Percentiles rank a stretch among this genome's conserved stretches.
Conservation (phyloP, 1,139 yeast genomes). For the Kodamaea fungicola region DNA sequence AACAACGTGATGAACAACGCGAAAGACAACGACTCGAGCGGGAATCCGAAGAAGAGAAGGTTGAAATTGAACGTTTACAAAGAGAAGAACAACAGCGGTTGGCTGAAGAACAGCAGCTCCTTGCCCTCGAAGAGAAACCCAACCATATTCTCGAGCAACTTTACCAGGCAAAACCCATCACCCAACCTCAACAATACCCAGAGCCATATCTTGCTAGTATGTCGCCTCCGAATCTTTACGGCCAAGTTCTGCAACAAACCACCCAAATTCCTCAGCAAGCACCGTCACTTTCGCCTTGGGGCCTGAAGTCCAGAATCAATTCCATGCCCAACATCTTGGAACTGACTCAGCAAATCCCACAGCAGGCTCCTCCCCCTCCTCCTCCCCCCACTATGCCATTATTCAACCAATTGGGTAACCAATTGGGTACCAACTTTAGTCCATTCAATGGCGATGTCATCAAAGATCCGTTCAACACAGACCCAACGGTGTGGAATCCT, state of each 20-base stretch:
- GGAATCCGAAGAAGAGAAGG: conserved; percentile 30
- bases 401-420: conserved; percentile 7
- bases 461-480: neutral
- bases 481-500: neutral
- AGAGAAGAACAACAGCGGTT: conserved; percentile 24
- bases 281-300: conserved; percentile 13
- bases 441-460: conserved; percentile 10
- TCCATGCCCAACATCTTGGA: conserved; percentile 7
- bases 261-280: conserved; percentile 4
- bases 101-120: conserved; percentile 8
- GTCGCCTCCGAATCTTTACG: conserved; percentile 9
- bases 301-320: conserved; percentile 12
- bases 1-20: conserved; percentile 39
- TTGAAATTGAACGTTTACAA: conserved; percentile 11
- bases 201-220: conserved; percentile 1
- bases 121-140: conserved; percentile 4
- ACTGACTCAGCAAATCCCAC: neutral
- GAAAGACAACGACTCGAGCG: conserved; percentile 19
- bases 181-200: conserved; percentile 8
- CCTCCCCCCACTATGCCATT: no score
- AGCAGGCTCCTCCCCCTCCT: neutral
- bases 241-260: neutral
- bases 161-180: conserved; percentile 31
- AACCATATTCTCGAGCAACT: conserved; percentile 34
- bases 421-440: conserved; percentile 10